These are phyloP conservation scores for Clavariopsis aquatica DNA, from an alignment of 495 filamentous ascomycete species.

Conservation along the genomic window DNA sequence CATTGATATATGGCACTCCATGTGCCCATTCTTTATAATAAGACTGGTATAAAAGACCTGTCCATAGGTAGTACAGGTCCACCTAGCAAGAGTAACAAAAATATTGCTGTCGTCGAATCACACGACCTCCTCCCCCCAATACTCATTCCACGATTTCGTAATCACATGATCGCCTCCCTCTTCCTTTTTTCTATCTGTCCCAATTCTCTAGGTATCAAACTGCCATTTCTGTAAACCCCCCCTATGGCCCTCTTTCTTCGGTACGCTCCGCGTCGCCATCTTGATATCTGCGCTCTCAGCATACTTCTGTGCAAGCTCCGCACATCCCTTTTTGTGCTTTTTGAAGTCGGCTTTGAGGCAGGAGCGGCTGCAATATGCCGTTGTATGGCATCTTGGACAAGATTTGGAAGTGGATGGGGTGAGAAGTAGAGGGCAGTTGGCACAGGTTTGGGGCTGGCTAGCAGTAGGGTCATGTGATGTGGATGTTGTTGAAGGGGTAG, in stretches of 20 bases:
- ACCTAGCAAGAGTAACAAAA: too few relatives aligned
- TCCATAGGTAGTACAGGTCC: too few relatives aligned
- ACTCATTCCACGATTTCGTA: too few relatives aligned
- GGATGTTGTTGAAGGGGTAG: too few relatives aligned
- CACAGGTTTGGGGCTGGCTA: neutral
- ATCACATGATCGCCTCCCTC: too few relatives aligned
- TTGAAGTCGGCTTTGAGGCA: slow-evolving; percentile 20
- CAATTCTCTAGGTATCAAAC: neutral
- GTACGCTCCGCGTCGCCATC: slow-evolving; percentile 13
- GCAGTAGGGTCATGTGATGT: neutral
- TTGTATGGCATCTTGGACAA: slow-evolving; percentile 14
- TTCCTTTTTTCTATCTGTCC: neutral
- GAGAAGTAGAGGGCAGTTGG: neutral
- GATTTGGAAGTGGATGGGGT: neutral
- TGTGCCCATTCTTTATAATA: too few relatives aligned
- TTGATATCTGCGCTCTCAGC: slow-evolving; percentile 12
- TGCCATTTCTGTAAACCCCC: slow-evolving; percentile 4
- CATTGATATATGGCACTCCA: too few relatives aligned
- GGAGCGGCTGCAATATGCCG: slow-evolving; percentile 9
- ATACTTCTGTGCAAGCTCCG: slow-evolving; percentile 13
- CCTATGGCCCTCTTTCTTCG: neutral
- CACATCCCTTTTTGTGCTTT: slow-evolving; percentile 17
- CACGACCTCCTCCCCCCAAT: too few relatives aligned
- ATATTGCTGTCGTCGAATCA: too few relatives aligned
- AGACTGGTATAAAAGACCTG: too few relatives aligned